A percentile compares a stretch with the other conserved stretches of the same genome.
Conservation (phyloP, 1,284 basidiomycete genomes). For the Pascua guehoae region DNA sequence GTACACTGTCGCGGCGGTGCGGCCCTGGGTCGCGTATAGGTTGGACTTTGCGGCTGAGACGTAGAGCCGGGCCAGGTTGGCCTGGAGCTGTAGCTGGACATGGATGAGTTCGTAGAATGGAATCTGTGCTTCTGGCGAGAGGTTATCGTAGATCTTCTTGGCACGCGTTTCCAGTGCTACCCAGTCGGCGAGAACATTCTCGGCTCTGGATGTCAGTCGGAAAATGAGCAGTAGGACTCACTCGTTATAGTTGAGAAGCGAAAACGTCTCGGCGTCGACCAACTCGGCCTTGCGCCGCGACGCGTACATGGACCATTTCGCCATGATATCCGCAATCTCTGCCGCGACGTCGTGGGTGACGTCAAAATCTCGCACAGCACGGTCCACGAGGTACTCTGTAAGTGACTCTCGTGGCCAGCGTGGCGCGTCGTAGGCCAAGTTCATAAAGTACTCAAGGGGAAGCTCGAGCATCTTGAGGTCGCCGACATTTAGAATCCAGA, state of each 20-base stretch:
- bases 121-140: slow-evolving; percentile 54
- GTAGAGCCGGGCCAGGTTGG: slow-evolving; percentile 58
- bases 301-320: slow-evolving; percentile 14
- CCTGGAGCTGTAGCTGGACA: slow-evolving; percentile 54
- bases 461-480: slow-evolving; percentile 68
- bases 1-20: slow-evolving; percentile 59
- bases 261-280: slow-evolving; percentile 61
- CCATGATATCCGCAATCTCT: slow-evolving; percentile 22
- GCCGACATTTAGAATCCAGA: slow-evolving; percentile 54
- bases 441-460: slow-evolving; percentile 67
- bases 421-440: slow-evolving; percentile 60
- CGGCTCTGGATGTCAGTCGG: slow-evolving; percentile 51
- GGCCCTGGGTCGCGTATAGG: slow-evolving; percentile 61
- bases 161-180: slow-evolving; percentile 55
- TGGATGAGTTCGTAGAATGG: slow-evolving; percentile 67
- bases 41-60: slow-evolving; percentile 56
- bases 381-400: slow-evolving; percentile 55
- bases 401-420: slow-evolving; percentile 57
- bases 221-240: slow-evolving; percentile 42
- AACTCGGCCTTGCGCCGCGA: slow-evolving; percentile 64
- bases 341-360: slow-evolving; percentile 51
- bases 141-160: slow-evolving; percentile 57
- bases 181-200: slow-evolving; percentile 57
- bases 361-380: slow-evolving; percentile 66
- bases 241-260: slow-evolving; percentile 64